These are phyloP conservation scores for Canariomyces notabilis DNA, from an alignment of 2,329 filamentous ascomycete genomes.

Conservation along the genomic window DNA sequence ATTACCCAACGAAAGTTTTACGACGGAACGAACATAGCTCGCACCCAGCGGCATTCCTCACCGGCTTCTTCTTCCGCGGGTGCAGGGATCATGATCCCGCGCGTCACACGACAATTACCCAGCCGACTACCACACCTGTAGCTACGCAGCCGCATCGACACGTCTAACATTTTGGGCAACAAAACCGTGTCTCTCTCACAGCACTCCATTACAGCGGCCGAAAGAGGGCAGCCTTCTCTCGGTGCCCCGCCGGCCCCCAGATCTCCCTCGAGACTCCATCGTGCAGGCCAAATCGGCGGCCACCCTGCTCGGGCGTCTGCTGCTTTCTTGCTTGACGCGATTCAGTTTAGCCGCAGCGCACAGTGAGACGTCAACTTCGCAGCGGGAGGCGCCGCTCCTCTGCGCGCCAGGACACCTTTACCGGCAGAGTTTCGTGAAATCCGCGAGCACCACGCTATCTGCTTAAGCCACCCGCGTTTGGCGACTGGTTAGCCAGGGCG, in stretches of 20 bases:
- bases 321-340: slow-evolving; percentile 17
- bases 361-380: slow-evolving; percentile 1
- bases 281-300: slow-evolving; percentile 21
- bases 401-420: slow-evolving; percentile 6
- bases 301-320: slow-evolving; percentile 11
- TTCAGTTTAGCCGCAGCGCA: slow-evolving; percentile 24
- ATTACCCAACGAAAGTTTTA: too few species aligned
- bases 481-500: not conserved
- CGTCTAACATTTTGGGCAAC: not conserved
- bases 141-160: not conserved
- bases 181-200: not conserved
- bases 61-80: not conserved
- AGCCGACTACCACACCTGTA: too few species aligned
- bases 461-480: not conserved
- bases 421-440: slow-evolving; percentile 15
- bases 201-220: not conserved
- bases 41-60: not conserved
- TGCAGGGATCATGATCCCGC: not conserved
- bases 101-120: not conserved
- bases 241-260: slow-evolving; percentile 13
- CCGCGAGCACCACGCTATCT: slow-evolving; percentile 19
- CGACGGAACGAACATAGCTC: slow-evolving; percentile 7
- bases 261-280: slow-evolving; percentile 8
- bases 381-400: not conserved
- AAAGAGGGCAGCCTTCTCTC: slow-evolving; percentile 5